Percentiles rank a stretch among this genome's conserved stretches.
Conservation (phyloP, 2,329 filamentous ascomycete genomes). For the Neonectria sp. region DNA sequence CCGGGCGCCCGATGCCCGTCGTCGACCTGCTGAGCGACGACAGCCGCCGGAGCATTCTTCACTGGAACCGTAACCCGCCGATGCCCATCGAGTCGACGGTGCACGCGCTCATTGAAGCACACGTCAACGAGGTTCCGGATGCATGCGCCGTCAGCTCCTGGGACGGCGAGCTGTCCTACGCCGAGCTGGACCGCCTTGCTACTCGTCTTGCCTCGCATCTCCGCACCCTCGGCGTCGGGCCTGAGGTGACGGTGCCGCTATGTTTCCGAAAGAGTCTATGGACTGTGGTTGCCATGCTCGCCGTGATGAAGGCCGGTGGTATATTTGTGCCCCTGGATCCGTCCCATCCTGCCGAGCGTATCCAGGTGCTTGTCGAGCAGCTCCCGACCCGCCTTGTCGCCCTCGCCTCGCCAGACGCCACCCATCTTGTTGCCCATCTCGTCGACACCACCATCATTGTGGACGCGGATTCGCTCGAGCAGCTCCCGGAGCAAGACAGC, state of each 20-base stretch:
- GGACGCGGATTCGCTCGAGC: not conserved
- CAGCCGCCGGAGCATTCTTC: not conserved
- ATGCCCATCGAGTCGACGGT: slow-evolving; percentile 4
- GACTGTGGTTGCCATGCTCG: slow-evolving; percentile 51
- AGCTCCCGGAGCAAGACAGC: not conserved
- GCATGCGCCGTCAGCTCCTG: slow-evolving; percentile 1
- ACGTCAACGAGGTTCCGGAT: slow-evolving; percentile 1
- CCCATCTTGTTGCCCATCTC: not conserved
- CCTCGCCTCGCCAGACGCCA: not conserved
- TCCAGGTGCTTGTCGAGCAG: slow-evolving; percentile 20
- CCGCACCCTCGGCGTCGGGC: not conserved
- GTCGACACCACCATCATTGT: not conserved
- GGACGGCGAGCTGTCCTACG: slow-evolving; percentile 16
- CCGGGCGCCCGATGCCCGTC: not conserved
- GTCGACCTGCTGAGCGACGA: not conserved
- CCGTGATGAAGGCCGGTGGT: slow-evolving; percentile 51
- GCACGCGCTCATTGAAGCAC: slow-evolving; percentile 10
- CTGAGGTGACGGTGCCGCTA: slow-evolving; percentile 44
- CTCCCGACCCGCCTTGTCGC: not conserved
- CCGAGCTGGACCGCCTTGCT: not conserved
- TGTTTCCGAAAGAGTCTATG: slow-evolving; percentile 55
- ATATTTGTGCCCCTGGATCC: slow-evolving; percentile 53
- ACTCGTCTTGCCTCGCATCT: not conserved
- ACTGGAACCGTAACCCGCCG: not conserved
- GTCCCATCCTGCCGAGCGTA: slow-evolving; percentile 50